These are phyloP conservation scores for Boletus vermiculosoides DNA, from an alignment of 768 basidiomycete genomes.

Conservation along the genomic window DNA sequence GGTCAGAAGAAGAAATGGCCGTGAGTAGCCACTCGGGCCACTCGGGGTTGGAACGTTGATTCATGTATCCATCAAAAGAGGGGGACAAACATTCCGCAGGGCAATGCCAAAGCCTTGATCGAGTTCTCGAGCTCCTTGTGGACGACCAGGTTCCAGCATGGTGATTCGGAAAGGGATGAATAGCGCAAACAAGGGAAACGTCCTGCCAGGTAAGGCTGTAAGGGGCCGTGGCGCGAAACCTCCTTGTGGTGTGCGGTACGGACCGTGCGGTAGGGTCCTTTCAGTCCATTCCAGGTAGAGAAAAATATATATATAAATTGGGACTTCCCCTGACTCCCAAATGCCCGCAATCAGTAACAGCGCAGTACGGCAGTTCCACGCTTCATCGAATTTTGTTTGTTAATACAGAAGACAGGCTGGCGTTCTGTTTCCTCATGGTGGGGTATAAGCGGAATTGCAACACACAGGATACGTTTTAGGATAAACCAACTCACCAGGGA, in stretches of 20 bases:
- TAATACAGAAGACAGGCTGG: slow-evolving; percentile 1
- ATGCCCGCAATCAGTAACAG: not conserved
- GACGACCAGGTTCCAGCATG: not conserved
- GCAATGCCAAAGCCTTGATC: not conserved
- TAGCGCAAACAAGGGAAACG: not conserved
- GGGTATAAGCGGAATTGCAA: slow-evolving; percentile 2
- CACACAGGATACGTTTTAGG: not conserved
- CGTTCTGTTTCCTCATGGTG: slow-evolving; percentile 4
- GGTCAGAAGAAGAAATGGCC: not conserved
- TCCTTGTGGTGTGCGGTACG: not conserved
- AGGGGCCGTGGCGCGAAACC: not conserved
- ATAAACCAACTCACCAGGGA: not conserved
- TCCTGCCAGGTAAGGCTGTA: not conserved
- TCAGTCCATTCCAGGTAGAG: not conserved
- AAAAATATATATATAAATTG: not conserved
- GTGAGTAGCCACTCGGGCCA: not conserved
- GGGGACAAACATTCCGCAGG: not conserved
- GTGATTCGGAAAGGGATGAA: not conserved
- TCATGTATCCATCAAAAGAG: not conserved
- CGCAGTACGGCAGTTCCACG: slow-evolving; percentile 1
- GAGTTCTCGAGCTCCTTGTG: not conserved
- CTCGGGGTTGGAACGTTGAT: not conserved
- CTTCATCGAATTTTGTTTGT: not conserved
- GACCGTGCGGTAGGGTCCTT: not conserved
- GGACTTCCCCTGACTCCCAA: not conserved